Conservation (phyloP, 1,284 basidiomycete genomes). For the Ceratobasidium sp. region DNA sequence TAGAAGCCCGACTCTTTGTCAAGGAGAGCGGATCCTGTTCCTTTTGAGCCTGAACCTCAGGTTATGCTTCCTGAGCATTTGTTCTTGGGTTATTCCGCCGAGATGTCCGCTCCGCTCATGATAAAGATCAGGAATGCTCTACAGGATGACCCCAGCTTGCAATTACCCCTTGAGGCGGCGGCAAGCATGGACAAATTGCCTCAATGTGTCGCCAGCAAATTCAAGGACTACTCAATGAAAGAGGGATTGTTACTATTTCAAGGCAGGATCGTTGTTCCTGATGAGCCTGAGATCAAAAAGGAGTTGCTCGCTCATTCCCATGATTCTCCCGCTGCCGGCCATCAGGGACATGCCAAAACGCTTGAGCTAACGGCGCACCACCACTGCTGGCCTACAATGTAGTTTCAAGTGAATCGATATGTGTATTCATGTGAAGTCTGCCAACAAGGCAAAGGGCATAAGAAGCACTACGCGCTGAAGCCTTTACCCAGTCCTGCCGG, state of each 20-base stretch:
- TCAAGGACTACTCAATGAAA: background rate
- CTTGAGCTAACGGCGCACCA: slow-evolving; percentile 4
- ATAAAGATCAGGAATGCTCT: background rate
- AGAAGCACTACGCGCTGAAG: slow-evolving; percentile 38
- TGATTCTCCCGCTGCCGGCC: slow-evolving; percentile 42
- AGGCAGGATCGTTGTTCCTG: slow-evolving; percentile 29
- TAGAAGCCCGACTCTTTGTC: slow-evolving; percentile 47
- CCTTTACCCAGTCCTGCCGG: slow-evolving; percentile 41
- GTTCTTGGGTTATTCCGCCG: background rate
- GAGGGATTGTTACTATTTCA: slow-evolving; percentile 15
- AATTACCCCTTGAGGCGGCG: background rate
- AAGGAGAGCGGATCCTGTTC: slow-evolving; percentile 39
- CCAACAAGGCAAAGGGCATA: slow-evolving; percentile 39
- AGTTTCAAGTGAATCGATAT: slow-evolving; percentile 2
- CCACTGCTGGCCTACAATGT: slow-evolving; percentile 28
- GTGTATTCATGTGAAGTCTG: slow-evolving; percentile 26
- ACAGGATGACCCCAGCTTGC: background rate
- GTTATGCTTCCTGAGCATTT: background rate
- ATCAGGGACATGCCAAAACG: slow-evolving; percentile 48
- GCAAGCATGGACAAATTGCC: background rate
- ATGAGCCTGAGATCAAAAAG: slow-evolving; percentile 10
- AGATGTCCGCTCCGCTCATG: background rate
- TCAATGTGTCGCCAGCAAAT: background rate
- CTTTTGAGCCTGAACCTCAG: background rate
- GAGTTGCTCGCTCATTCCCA: slow-evolving; percentile 16